Percentiles rank a stretch among this genome's conserved stretches.
Evolutionary conservation across 2,329 filamentous ascomycete genomes (phyloP).

Genomic region (Penicillium hesseltinei): DNA sequence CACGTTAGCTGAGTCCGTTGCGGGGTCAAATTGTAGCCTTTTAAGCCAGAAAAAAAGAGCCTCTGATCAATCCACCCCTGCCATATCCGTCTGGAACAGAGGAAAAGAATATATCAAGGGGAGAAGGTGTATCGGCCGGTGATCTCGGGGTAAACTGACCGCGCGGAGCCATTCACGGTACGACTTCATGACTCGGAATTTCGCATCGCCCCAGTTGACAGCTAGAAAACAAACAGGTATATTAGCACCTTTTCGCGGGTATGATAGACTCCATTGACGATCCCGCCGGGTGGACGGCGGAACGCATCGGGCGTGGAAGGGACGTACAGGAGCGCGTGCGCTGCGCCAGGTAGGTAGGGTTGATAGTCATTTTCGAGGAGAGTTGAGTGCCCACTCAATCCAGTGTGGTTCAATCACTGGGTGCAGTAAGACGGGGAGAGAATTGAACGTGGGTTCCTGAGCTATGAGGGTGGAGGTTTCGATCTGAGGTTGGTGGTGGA

Average conservation of each 20-base stretch:
- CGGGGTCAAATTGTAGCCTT: neutral
- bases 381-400: conserved; percentile 17
- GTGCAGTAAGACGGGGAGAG: conserved; percentile 14
- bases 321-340: conserved; percentile 73
- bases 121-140: conserved; percentile 6
- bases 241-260: conserved; percentile 23
- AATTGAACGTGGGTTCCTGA: conserved; percentile 26
- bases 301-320: conserved; percentile 14
- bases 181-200: conserved; percentile 77
- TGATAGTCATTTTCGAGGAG: conserved; percentile 69
- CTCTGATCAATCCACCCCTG: neutral
- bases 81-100: neutral
- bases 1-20: conserved; percentile 9
- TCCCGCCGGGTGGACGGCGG: conserved; percentile 17
- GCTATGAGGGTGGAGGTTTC: conserved; percentile 28
- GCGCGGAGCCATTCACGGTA: conserved; percentile 96
- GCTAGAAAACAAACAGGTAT: conserved; percentile 53
- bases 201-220: conserved; percentile 84
- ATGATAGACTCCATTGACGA: conserved; percentile 13
- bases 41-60: neutral
- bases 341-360: conserved; percentile 87
- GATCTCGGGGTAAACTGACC: conserved; percentile 59
- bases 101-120: neutral
- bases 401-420: conserved; percentile 20
- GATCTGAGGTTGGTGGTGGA: conserved; percentile 25